Conservation (phyloP, 2,329 filamentous ascomycete genomes). For the Diaporthe caulivora region DNA sequence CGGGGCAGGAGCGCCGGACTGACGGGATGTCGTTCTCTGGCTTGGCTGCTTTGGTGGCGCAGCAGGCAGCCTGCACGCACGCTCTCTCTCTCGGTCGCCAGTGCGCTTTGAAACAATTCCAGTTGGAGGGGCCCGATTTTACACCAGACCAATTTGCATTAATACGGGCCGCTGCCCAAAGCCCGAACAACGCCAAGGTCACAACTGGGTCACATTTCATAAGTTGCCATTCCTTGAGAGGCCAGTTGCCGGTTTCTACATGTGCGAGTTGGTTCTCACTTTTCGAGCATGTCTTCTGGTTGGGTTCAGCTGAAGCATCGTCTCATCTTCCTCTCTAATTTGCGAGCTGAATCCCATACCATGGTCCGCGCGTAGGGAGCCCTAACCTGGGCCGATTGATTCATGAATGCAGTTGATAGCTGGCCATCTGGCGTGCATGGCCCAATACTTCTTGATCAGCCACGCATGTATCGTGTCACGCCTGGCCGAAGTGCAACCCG, state of each 20-base stretch:
- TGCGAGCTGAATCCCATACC: slow-evolving; percentile 1
- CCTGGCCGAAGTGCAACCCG: not conserved
- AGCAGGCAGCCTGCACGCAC: slow-evolving; percentile 10
- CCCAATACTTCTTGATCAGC: not conserved
- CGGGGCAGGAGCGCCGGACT: not conserved
- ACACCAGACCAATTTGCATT: slow-evolving; percentile 25
- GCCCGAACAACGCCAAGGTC: slow-evolving; percentile 8
- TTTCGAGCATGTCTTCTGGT: not conserved
- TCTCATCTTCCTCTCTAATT: not conserved
- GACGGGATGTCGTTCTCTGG: slow-evolving; percentile 24
- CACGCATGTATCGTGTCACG: not conserved
- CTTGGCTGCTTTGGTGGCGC: slow-evolving; percentile 21
- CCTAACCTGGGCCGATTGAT: not conserved
- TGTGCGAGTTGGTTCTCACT: no score
- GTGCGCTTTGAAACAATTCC: slow-evolving; percentile 25
- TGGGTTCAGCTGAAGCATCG: slow-evolving; percentile 12
- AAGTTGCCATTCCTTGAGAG: not conserved
- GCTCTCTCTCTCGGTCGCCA: not conserved
- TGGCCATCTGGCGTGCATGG: not conserved
- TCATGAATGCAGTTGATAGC: not conserved
- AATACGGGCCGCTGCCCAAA: slow-evolving; percentile 29
- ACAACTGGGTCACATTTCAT: not conserved
- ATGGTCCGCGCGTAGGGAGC: not conserved
- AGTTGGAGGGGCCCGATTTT: slow-evolving; percentile 23
- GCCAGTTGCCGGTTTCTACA: not conserved